Evolutionary conservation across 1,284 basidiomycete species (phyloP).

Genomic region (Rhizoctonia solani): DNA sequence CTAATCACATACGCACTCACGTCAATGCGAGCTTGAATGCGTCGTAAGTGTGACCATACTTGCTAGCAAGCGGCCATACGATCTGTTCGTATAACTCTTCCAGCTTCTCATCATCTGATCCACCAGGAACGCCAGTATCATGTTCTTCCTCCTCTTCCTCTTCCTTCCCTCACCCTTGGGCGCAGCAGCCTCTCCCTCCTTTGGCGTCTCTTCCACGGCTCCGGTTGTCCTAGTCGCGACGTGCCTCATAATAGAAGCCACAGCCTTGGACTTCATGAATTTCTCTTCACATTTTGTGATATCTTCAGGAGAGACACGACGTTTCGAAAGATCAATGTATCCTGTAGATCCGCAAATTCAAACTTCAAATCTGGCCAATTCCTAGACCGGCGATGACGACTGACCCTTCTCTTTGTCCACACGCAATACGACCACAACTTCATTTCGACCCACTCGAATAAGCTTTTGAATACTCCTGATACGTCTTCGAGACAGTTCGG

Average conservation of each 20-base stretch:
- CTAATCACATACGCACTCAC: constrained; percentile 54
- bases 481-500: constrained; percentile 94
- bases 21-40: constrained; percentile 96
- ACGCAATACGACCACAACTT: constrained; percentile 96
- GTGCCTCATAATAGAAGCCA: constrained; percentile 91
- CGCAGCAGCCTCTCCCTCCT: constrained; percentile 43
- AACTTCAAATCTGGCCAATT: constrained; percentile 6
- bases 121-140: constrained; percentile 47
- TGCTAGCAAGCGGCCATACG: constrained; percentile 90
- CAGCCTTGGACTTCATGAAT: constrained; percentile 97
- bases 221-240: constrained; percentile 82
- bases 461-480: constrained; percentile 98
- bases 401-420: constrained; percentile 99
- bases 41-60: constrained; percentile 96
- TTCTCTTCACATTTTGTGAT: constrained; percentile 98
- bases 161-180: constrained; percentile 40
- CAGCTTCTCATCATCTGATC: constrained; percentile 71
- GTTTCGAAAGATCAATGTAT: constrained; percentile 99
- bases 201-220: constrained; percentile 44
- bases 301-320: constrained; percentile 98
- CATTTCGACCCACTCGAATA: constrained; percentile 96
- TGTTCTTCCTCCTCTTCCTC: constrained; percentile 47
- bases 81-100: constrained; percentile 89
- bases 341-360: constrained; percentile 62
- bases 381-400: constrained; percentile 41